Evolutionary conservation across 495 filamentous ascomycete species (phyloP).

Genomic region (Daldinia decipiens): DNA sequence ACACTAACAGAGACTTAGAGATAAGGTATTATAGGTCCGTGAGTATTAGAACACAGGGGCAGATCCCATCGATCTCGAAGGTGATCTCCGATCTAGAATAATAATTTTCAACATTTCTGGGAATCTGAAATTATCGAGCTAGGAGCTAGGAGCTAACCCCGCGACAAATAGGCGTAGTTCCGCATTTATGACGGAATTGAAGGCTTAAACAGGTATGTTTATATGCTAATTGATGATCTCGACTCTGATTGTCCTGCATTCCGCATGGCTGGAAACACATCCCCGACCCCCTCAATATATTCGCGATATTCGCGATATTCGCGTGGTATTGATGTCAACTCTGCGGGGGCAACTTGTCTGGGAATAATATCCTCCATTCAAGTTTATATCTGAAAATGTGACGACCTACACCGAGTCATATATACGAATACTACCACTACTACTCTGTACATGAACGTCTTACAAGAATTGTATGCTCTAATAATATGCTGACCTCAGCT

Average conservation of each 20-base stretch:
- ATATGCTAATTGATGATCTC: conserved; percentile 36
- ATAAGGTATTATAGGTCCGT: neutral
- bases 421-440: neutral
- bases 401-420: neutral
- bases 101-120: conserved; percentile 24
- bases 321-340: neutral
- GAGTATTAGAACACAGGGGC: neutral
- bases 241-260: neutral
- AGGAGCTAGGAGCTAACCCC: conserved; percentile 20
- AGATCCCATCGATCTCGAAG: conserved; percentile 23
- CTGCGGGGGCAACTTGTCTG: neutral
- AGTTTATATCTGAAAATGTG: conserved; percentile 1
- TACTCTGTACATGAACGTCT: neutral
- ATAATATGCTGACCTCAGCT: conserved; percentile 42
- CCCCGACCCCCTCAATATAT: neutral
- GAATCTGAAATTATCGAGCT: conserved; percentile 11
- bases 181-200: conserved; percentile 41
- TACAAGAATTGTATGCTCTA: conserved; percentile 12
- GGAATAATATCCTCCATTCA: conserved; percentile 3
- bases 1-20: neutral
- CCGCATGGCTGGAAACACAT: conserved; percentile 2
- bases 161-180: conserved; percentile 37
- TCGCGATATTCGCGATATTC: neutral
- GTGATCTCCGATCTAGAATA: conserved; percentile 23
- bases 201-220: conserved; percentile 28